Base-by-base conservation (phyloP, 2,329 filamentous ascomycete species). In the Chaetomium strumarium region DNA sequence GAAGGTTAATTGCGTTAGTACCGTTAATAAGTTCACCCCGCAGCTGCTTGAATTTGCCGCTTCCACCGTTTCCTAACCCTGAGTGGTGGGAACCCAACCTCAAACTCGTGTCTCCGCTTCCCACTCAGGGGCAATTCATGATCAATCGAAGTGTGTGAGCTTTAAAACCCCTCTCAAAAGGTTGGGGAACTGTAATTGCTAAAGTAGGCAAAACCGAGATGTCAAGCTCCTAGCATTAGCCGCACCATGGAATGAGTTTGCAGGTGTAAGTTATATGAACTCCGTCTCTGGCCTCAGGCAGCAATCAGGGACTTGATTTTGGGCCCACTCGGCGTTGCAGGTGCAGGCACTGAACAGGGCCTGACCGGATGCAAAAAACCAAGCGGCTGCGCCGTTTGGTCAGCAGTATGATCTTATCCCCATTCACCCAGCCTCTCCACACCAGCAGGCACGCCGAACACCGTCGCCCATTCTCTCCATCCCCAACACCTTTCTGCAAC, bases 371-470 rank as follows among this genome's bases (percentile, higher is more conserved):
- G 56, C 56, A 60, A 62, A 62, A 62, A 54, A 60, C 44, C 53
- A 55, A 58, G 53, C 52, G 52, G 57, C 54, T 61, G 55, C 55
- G 52, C 55, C 56, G 55, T 42, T n/a, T 8, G 13, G n/a, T 14
- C 33, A n/a, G 13, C 34, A n/a, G 34, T 37, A 5, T 37, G 34
- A 37, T 39, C 53, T 19, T 58, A 58, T 44, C 52, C 56, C 50
- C 47, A 58, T 53, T 49, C 52, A 58, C 59, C 60, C 61, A 63
- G 59, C 59, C 59, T 62, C 59, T 63, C 24, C 55, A 51, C 51
- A 57, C 56, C 53, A 58, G 49, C 55, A 59, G 59, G 59, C 60
- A 59, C 61, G 43, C 58, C 53, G 53, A 51, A 52, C 55, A 57
- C 49, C 51, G 47, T 55, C 51, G 51, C 45, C 56, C 49, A 47